Evolutionary conservation across 805 yeast species (phyloP), one percentile per base, ranked within the genome.

Genomic region (Saccharomycopsis fermentans): DNA sequence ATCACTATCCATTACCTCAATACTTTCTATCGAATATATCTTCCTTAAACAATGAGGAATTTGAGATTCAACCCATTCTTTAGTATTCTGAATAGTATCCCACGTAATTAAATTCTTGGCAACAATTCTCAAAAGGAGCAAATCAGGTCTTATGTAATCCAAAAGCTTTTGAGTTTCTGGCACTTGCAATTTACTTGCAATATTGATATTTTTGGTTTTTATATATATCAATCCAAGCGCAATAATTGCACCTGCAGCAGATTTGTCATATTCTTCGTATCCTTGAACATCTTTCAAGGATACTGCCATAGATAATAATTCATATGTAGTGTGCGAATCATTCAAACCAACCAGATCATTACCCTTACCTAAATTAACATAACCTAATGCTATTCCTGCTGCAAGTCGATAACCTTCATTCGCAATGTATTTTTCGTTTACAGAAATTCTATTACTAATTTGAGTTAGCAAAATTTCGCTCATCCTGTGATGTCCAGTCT

Each of bases 361-460:
- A 0, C 94, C 96, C 58, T 81, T 80, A 0, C 95, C 96, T 34
- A 90, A 69, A 65, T 91, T 90, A 16, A 90, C 83, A 58, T 84
- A 80, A 0, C 99, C 99, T 17, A 91, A 70, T 0, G 96, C 82
- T 48, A 92, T 80, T 0, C 99, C 99, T 0, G 96, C 95, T 1
- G 96, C 87, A 12, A 89, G 72, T 58, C 95, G 73, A 65, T 91
- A 92, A 1, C 91, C 87, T 69, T 91, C 97, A 69, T 81, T 83
- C 1, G 83, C 82, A 52, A 77, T 71, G 34, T 73, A 61, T 55
- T 76, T 76, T 48, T 84, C 91, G 61, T 81, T 81, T 47, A 79
- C 78, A 6, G 69, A 65, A 4, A 83, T 75, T 1, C 77, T 72
- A 3, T 84, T 78, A 26, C 77, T 77, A 1, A 92, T 73, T 66